These are phyloP conservation scores for Wallacemonas sp. DNA, from an alignment of 208 protist genomes.

Conservation along the genomic window DNA sequence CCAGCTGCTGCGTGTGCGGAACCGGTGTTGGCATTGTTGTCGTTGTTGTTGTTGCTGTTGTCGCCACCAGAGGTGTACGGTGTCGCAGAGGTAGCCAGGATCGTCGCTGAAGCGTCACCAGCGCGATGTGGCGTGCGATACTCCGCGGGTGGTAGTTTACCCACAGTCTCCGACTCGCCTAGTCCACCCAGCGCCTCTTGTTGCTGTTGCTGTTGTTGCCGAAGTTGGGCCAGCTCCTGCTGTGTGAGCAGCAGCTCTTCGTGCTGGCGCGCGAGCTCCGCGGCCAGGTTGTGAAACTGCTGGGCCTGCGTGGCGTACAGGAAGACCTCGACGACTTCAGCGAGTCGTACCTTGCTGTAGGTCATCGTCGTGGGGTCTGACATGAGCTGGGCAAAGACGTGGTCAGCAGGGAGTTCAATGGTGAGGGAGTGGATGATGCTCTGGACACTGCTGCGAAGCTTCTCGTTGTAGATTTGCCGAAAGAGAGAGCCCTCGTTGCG, in stretches of 20 bases:
- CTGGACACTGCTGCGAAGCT: conserved; percentile 60
- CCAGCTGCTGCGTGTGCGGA: conserved; percentile 15
- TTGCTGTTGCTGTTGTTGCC: background rate
- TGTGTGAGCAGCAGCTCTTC: conserved; percentile 36
- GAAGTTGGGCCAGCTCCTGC: conserved; percentile 1
- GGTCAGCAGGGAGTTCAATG: conserved; percentile 65
- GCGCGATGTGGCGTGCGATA: background rate
- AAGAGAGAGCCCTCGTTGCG: conserved; percentile 32
- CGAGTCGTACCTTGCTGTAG: conserved; percentile 72
- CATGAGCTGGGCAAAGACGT: conserved; percentile 79
- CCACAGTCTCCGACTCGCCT: too few species aligned
- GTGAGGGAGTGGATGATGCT: conserved; percentile 57
- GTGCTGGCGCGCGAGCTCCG: conserved; percentile 60
- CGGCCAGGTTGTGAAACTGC: conserved; percentile 75
- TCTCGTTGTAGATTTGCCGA: conserved; percentile 66
- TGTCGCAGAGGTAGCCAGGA: background rate
- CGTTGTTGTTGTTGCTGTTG: conserved; percentile 14
- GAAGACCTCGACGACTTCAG: conserved; percentile 81
- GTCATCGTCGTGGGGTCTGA: conserved; percentile 61
- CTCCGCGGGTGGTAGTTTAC: too few species aligned
- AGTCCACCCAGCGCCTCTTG: too few species aligned
- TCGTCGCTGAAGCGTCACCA: too few species aligned
- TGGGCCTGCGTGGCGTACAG: conserved; percentile 72
- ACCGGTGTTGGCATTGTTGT: too few species aligned
- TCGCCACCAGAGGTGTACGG: background rate